A percentile compares a stretch with the other conserved stretches of the same genome.
Conservation (phyloP, 805 yeast genomes). For the Yamadazyma insecticola region DNA sequence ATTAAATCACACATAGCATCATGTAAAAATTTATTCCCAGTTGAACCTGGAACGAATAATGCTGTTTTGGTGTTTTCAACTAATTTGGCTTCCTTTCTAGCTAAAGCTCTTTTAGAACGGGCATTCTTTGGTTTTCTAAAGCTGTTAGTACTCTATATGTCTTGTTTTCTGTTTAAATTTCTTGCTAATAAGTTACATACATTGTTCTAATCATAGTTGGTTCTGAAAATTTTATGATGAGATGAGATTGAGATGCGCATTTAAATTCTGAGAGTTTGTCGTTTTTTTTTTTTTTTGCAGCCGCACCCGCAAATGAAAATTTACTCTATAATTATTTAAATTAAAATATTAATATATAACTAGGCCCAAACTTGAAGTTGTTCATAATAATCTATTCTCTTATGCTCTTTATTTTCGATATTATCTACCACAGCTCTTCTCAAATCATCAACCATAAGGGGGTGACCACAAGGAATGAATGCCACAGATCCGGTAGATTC, state of each 20-base stretch:
- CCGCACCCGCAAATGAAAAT: too few species aligned
- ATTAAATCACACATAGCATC: conserved; percentile 86
- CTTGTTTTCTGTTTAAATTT: too few species aligned
- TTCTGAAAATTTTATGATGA: conserved; percentile 3
- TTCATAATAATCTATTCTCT: conserved; percentile 66
- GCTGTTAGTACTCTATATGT: too few species aligned
- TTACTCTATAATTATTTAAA: conserved; percentile 2
- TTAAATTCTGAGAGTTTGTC: not conserved
- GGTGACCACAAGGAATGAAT: conserved; percentile 61
- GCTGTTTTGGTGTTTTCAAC: conserved; percentile 89
- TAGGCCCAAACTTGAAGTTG: conserved; percentile 69
- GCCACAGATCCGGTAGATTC: conserved; percentile 41
- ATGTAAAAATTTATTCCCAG: conserved; percentile 72
- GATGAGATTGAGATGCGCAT: conserved; percentile 1
- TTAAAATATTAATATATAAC: conserved; percentile 4
- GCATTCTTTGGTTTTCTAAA: conserved; percentile 93
- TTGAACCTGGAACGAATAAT: conserved; percentile 84
- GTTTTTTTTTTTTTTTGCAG: too few species aligned
- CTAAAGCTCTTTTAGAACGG: conserved; percentile 91
- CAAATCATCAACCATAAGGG: conserved; percentile 51
- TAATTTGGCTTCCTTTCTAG: conserved; percentile 80
- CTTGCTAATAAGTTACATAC: too few species aligned
- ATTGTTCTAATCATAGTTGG: conserved; percentile 32
- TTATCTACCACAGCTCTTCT: conserved; percentile 45
- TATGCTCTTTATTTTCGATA: conserved; percentile 24